Evolutionary conservation across 2,329 filamentous ascomycete species (phyloP), one percentile per base, ranked within the genome.

Genomic region (Verticillium albo-atrum): DNA sequence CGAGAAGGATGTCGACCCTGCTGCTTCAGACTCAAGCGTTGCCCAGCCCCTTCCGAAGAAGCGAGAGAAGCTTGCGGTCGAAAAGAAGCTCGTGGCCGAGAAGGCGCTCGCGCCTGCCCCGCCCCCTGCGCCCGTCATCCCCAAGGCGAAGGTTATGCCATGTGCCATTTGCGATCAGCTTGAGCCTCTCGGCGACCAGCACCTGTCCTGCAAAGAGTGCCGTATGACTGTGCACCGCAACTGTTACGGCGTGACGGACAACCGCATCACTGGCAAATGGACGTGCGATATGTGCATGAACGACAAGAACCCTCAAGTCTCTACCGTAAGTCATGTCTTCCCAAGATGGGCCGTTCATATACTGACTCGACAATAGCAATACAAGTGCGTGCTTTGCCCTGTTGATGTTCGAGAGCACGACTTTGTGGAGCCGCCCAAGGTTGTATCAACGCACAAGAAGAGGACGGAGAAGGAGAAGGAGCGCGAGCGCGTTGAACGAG

Each of bases 251-350:
- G 82, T 98, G 32, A 65, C 84, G 42, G 86, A 89, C 53, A 86
- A 89, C 59, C 85, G 90, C 50, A 82, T 82, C 58, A 82, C 86
- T 32, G 84, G 82, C 52, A 96, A 96, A 74, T 99, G 95, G 95
- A 85, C 89, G 47, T 99, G 95, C 73, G 95, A 98, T 74, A 96
- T 93, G 84, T 99, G 95, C 74, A 82, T 87, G 37, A 99, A 99
- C 70, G 95, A 99, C 71, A 92, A 92, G 72, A 94, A 89, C 68
- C 92, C 94, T 5, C 88, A 91, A 65, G 89, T 96, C 52, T 97
- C 95, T n/a, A 94, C 96, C 60, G 89, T 90, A 81, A 81, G 87
- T 80, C 20, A 23, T 4, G 20, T 7, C 20, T 60, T 28, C 17
- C 35, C 30, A 6, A 3, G 15, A n/a, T 20, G 50, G n/a, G 3